A percentile compares a stretch with the other conserved stretches of the same genome.
Evolutionary conservation across 108 stramenopile genomes (phyloP).

Genomic region (Pseudonitzschia pungens): DNA sequence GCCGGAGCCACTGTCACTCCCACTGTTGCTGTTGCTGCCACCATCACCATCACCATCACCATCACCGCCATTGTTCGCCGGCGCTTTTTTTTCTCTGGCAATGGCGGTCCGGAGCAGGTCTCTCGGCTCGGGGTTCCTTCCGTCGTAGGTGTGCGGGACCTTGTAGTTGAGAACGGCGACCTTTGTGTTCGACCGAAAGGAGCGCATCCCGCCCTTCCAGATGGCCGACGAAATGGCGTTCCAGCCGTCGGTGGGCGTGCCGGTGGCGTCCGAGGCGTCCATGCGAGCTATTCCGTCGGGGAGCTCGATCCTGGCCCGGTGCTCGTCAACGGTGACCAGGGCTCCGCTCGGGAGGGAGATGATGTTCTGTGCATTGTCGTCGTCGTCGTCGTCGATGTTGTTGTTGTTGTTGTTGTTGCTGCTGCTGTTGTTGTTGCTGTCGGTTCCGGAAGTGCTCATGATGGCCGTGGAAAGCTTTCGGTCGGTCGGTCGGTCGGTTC

Average conservation of each 20-base stretch:
- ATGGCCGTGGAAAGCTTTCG: no score
- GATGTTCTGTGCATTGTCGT: background rate
- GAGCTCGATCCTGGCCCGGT: background rate
- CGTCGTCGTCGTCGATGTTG: no score
- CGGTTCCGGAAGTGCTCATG: no score
- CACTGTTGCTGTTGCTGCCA: conserved; percentile 3
- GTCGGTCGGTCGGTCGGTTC: no score
- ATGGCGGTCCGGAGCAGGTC: background rate
- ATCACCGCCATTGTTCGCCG: background rate
- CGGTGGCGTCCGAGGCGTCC: background rate
- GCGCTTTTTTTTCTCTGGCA: background rate
- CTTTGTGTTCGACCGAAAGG: background rate
- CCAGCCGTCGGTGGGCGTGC: background rate
- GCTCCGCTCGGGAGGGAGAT: conserved; percentile 6
- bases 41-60: background rate
- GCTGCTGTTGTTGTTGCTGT: background rate
- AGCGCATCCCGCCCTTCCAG: conserved; percentile 10
- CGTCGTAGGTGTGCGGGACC: conserved; percentile 50
- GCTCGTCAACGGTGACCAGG: background rate
- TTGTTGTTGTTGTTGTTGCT: no score
- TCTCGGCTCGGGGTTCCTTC: conserved; percentile 14
- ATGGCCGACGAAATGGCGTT: conserved; percentile 9
- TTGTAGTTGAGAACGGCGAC: conserved; percentile 25
- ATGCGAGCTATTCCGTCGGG: background rate
- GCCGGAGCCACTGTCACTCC: background rate